These are phyloP conservation scores for Gamsiella multidivaricata DNA, from an alignment of 192 early-diverging fungal genomes.

Conservation along the genomic window DNA sequence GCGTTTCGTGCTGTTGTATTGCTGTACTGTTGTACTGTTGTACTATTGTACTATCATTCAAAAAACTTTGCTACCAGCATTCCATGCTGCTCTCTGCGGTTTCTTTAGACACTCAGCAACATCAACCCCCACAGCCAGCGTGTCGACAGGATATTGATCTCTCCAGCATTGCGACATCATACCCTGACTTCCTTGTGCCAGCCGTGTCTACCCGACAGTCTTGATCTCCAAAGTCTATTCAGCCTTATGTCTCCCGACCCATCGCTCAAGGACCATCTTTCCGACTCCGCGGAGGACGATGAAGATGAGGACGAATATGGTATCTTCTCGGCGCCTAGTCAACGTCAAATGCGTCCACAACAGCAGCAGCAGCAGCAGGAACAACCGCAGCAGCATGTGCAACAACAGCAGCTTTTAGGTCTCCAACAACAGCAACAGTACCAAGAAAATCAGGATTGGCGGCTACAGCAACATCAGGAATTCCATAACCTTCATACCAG, in stretches of 20 bases:
- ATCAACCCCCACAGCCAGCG: no score
- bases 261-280: constrained; percentile 1
- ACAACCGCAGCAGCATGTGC: neutral
- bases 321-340: constrained; percentile 7
- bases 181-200: neutral
- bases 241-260: constrained; percentile 29
- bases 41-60: no score
- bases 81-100: no score
- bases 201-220: neutral
- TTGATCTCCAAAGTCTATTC: constrained; percentile 21
- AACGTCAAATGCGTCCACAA: neutral
- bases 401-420: neutral
- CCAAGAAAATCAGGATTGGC: constrained; percentile 3
- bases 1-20: no score
- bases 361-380: neutral
- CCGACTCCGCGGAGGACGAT: constrained; percentile 26
- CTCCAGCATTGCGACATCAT: neutral
- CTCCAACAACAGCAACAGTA: constrained; percentile 9
- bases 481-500: neutral
- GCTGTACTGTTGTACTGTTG: no score
- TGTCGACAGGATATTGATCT: neutral
- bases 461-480: neutral
- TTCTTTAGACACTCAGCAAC: no score
- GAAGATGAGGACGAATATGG: constrained; percentile 35
- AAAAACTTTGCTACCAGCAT: no score